These are phyloP conservation scores for Fusarium mexicanum DNA, from an alignment of 2,329 filamentous ascomycete species.

Conservation along the genomic window DNA sequence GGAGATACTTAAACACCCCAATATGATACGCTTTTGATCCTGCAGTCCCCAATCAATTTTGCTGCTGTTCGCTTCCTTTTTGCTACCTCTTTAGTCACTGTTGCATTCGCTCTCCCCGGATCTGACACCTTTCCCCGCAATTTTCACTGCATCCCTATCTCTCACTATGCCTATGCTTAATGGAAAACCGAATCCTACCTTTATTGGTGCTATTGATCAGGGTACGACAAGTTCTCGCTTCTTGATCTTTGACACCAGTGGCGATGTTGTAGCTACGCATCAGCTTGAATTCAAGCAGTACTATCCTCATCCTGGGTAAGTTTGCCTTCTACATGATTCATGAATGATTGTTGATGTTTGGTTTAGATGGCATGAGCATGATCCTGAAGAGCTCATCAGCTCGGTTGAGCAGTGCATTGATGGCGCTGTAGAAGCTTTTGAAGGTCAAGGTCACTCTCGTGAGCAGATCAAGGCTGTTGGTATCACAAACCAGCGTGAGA, in stretches of 20 bases:
- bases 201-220: conserved; percentile 82
- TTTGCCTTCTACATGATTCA: neutral
- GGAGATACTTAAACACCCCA: conserved; percentile 27
- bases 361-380: conserved; percentile 83
- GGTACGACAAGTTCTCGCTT: conserved; percentile 83
- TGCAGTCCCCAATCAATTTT: conserved; percentile 10
- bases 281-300: conserved; percentile 80
- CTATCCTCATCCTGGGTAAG: conserved; percentile 79
- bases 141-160: conserved; percentile 12
- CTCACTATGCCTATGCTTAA: conserved; percentile 47
- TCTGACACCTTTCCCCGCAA: conserved; percentile 23
- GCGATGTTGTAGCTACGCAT: conserved; percentile 75
- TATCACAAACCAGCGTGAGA: conserved; percentile 87
- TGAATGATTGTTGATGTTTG: neutral
- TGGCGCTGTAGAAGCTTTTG: conserved; percentile 74
- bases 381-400: conserved; percentile 76
- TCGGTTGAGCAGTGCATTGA: conserved; percentile 82
- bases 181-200: conserved; percentile 49
- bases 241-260: conserved; percentile 77
- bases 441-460: conserved; percentile 71
- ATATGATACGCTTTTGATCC: neutral
- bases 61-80: neutral
- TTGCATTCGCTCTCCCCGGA: conserved; percentile 16
- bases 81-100: conserved; percentile 11
- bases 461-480: conserved; percentile 78